A percentile compares a stretch with the other conserved stretches of the same genome.
These are phyloP conservation scores for Cladorrhinum sp. DNA, from an alignment of 2,329 filamentous ascomycete genomes.

Conservation along the genomic window DNA sequence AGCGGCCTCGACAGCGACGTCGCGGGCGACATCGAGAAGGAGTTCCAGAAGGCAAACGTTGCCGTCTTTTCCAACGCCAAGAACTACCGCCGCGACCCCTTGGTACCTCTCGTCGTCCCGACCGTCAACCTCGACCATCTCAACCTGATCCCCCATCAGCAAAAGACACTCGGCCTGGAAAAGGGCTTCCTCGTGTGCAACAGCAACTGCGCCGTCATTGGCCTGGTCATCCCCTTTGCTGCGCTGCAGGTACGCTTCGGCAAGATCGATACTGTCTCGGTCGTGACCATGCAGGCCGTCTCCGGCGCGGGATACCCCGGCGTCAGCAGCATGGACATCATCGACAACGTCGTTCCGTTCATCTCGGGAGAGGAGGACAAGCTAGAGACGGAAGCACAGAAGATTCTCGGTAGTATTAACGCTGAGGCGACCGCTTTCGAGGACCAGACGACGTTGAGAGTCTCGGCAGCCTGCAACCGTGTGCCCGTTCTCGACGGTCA, in stretches of 20 bases:
- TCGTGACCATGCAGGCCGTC: conserved; percentile 93
- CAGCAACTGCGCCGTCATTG: conserved; percentile 96
- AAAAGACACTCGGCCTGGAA: conserved; percentile 65
- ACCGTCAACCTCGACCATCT: conserved; percentile 91
- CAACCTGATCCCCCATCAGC: conserved; percentile 84
- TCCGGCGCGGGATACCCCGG: conserved; percentile 90
- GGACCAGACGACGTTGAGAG: conserved; percentile 69
- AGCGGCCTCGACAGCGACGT: conserved; percentile 90
- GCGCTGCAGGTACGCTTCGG: conserved; percentile 86
- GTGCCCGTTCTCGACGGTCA: conserved; percentile 95
- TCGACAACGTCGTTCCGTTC: conserved; percentile 94
- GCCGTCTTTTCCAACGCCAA: conserved; percentile 97
- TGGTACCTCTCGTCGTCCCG: conserved; percentile 90
- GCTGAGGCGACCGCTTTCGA: conserved; percentile 68
- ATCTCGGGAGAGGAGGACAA: conserved; percentile 96
- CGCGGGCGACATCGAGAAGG: conserved; percentile 87
- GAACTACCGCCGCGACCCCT: conserved; percentile 87
- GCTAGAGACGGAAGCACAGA: conserved; percentile 88
- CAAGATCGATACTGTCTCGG: conserved; percentile 68
- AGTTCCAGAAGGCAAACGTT: conserved; percentile 83
- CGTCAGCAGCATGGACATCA: conserved; percentile 88
- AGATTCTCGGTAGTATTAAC: conserved; percentile 82
- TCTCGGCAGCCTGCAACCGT: conserved; percentile 87
- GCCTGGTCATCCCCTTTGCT: conserved; percentile 90
- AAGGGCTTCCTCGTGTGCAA: conserved; percentile 96